These are phyloP conservation scores for Daedaleopsis sinensis DNA, from an alignment of 768 basidiomycete genomes.

Conservation along the genomic window DNA sequence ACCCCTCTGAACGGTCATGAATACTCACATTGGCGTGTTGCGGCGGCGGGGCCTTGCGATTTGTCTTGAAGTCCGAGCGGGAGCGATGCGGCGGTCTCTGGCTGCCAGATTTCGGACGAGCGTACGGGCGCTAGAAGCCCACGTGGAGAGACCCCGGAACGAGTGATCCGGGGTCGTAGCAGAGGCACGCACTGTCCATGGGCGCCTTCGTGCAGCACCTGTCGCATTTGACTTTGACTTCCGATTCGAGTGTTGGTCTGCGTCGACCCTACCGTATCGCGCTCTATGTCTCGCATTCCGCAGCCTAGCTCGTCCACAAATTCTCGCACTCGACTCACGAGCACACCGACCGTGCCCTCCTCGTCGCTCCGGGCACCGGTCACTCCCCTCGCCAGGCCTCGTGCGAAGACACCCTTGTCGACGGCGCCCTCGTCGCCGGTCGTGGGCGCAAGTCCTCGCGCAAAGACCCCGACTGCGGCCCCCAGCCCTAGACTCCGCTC, in stretches of 20 bases:
- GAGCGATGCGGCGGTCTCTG: conserved; percentile 25
- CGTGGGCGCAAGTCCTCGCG: conserved; percentile 2
- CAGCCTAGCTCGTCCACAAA: conserved; percentile 36
- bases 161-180: conserved; percentile 10
- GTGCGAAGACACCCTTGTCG: conserved; percentile 3
- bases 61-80: conserved; percentile 42
- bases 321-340: conserved; percentile 19
- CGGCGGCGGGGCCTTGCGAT: conserved; percentile 32
- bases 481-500: conserved; percentile 21
- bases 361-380: conserved; percentile 4
- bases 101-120: conserved; percentile 20
- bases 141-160: conserved; percentile 17
- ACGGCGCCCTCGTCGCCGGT: conserved; percentile 5
- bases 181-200: conserved; percentile 4
- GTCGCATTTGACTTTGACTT: background rate
- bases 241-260: background rate
- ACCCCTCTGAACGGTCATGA: conserved; percentile 6
- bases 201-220: conserved; percentile 6
- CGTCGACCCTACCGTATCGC: background rate
- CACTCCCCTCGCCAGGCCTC: conserved; percentile 10
- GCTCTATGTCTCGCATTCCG: conserved; percentile 46
- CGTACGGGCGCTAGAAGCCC: conserved; percentile 11
- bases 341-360: conserved; percentile 28
- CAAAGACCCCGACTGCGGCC: background rate
- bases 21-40: conserved; percentile 33